phyloP scores from a whole-genome alignment of 768 basidiomycete species.

The Boletus rubescentipes region DNA sequence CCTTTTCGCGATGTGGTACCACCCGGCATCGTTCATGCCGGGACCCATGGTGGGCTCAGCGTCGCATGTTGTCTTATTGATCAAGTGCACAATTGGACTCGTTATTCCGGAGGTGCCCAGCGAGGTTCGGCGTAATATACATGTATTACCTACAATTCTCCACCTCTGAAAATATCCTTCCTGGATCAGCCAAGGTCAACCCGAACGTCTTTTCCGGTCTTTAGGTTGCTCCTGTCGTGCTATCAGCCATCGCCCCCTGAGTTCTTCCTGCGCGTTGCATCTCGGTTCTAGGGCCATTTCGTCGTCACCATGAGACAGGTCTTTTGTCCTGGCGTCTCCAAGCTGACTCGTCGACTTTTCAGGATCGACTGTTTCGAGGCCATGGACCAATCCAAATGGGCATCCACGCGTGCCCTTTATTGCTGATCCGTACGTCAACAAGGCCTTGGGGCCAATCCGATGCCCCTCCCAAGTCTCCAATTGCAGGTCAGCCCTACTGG shows the following conservation, averaged over 20 bases:
- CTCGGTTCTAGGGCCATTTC: background rate
- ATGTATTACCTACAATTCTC: background rate
- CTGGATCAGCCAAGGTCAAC: background rate
- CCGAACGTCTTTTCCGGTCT: background rate
- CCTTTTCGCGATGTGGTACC: no score
- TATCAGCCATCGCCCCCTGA: conserved; percentile 6
- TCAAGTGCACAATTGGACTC: background rate
- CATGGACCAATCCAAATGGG: background rate
- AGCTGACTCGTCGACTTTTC: background rate
- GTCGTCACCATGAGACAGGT: background rate
- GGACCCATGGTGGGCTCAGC: no score
- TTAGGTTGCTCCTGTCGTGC: conserved; percentile 1
- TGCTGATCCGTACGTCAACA: background rate
- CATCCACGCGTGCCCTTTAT: background rate
- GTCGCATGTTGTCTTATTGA: background rate
- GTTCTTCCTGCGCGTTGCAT: conserved; percentile 7
- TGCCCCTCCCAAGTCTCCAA: background rate
- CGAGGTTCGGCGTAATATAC: background rate
- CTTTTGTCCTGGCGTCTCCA: background rate
- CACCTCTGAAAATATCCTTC: background rate
- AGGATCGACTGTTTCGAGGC: background rate
- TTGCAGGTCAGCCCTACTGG: background rate
- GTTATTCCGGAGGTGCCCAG: no score
- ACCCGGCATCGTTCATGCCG: no score
- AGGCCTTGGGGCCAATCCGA: background rate